Conservation (phyloP, 164 flowering plant species). For the Houttuynia cordata region DNA sequence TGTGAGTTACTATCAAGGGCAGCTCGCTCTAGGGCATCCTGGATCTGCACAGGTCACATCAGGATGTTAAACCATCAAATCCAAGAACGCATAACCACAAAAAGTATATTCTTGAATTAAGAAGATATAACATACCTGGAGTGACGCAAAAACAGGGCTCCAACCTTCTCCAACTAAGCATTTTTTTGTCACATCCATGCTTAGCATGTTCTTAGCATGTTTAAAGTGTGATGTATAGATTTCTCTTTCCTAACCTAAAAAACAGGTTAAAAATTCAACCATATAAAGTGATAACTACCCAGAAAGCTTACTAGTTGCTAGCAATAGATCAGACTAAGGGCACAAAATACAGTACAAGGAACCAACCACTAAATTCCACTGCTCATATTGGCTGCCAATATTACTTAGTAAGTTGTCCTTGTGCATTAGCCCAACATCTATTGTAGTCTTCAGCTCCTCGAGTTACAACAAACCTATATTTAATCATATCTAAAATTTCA, state of each 20-base stretch:
- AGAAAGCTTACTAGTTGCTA: background rate
- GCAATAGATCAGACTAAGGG: background rate
- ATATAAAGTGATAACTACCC: background rate
- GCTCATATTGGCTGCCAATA: conserved; percentile 51
- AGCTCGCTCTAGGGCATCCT: conserved; percentile 65
- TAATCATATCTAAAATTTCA: background rate
- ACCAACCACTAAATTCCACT: conserved; percentile 64
- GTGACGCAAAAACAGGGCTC: conserved; percentile 85
- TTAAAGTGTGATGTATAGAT: conserved; percentile 71
- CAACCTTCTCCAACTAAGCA: conserved; percentile 98
- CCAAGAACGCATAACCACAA: background rate
- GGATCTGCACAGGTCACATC: conserved; percentile 45
- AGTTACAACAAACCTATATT: conserved; percentile 59
- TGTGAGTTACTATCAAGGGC: conserved; percentile 71
- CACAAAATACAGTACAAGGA: background rate
- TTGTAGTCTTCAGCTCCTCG: conserved; percentile 60
- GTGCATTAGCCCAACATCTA: conserved; percentile 62
- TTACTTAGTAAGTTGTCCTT: conserved; percentile 38
- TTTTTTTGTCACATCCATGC: conserved; percentile 93
- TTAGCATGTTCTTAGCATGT: conserved; percentile 99
- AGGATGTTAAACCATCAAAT: background rate
- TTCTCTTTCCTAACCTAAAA: conserved; percentile 88
- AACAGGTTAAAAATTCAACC: background rate
- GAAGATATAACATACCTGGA: conserved; percentile 43
- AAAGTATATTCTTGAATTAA: background rate